phyloP scores from a whole-genome alignment of 2,329 filamentous ascomycete genomes.

The Arthrobotrys conoides region DNA sequence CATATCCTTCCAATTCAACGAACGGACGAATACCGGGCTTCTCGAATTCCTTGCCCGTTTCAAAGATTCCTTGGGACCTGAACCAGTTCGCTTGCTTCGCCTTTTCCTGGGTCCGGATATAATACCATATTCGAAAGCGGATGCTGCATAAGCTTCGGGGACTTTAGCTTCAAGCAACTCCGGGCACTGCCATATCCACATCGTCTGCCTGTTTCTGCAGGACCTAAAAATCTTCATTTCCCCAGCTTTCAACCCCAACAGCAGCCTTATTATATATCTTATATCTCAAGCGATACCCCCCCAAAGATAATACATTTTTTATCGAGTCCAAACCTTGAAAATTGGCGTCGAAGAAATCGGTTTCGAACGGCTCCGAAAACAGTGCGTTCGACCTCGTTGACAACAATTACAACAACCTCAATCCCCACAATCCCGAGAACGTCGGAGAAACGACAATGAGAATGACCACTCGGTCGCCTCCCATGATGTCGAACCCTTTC shows the following conservation, averaged over 20 bases:
- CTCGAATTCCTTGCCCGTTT: slow-evolving; percentile 49
- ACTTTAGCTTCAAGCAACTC: slow-evolving; percentile 59
- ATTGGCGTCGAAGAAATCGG: slow-evolving; percentile 50
- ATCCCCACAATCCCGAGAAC: slow-evolving; percentile 29
- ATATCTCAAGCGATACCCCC: slow-evolving; percentile 23
- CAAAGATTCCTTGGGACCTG: slow-evolving; percentile 33
- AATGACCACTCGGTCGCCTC: slow-evolving; percentile 60
- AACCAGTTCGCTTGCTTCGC: slow-evolving; percentile 29
- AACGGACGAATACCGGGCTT: slow-evolving; percentile 48
- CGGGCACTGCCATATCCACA: slow-evolving; percentile 38
- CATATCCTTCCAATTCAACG: slow-evolving; percentile 19
- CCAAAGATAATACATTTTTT: slow-evolving; percentile 3
- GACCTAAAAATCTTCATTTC: slow-evolving; percentile 38
- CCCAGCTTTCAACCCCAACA: neutral
- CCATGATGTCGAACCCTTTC: slow-evolving; percentile 60
- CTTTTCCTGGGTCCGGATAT: slow-evolving; percentile 34
- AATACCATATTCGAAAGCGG: slow-evolving; percentile 53
- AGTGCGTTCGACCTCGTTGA: slow-evolving; percentile 30
- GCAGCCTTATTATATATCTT: neutral
- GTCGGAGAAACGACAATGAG: slow-evolving; percentile 51
- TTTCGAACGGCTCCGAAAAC: slow-evolving; percentile 39
- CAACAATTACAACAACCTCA: slow-evolving; percentile 23
- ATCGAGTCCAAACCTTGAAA: slow-evolving; percentile 15
- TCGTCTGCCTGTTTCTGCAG: slow-evolving; percentile 54
- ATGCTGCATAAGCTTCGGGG: slow-evolving; percentile 60